Percentiles rank a stretch among this genome's conserved stretches.
These are phyloP conservation scores for Crucihimalaya himalaica DNA, from an alignment of 345 rosid genomes.

Conservation along the genomic window DNA sequence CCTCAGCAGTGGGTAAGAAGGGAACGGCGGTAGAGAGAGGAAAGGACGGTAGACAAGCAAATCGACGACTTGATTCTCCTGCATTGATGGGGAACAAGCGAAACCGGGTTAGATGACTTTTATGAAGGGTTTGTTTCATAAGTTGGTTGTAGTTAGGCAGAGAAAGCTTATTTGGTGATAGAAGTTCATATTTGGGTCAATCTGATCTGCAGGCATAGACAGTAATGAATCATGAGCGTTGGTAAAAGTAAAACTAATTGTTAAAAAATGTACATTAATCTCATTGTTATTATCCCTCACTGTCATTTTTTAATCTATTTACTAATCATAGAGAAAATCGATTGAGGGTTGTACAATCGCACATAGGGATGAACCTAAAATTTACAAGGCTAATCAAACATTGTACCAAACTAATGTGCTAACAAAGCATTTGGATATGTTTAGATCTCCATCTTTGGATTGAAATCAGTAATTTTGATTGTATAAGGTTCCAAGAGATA, in stretches of 20 bases:
- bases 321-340: not conserved
- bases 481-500: not conserved
- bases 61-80: slow-evolving; percentile 34
- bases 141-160: slow-evolving; percentile 30
- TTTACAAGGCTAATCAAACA: too few species aligned
- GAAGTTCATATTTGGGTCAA: not conserved
- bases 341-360: not conserved
- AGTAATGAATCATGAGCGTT: too few species aligned
- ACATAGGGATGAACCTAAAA: too few species aligned
- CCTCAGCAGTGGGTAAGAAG: slow-evolving; percentile 42
- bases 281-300: not conserved
- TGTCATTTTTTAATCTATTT: not conserved
- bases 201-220: slow-evolving; percentile 1
- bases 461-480: too few species aligned
- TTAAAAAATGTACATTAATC: slow-evolving; percentile 19
- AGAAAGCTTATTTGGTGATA: slow-evolving; percentile 16
- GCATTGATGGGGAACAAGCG: slow-evolving; percentile 53
- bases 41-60: slow-evolving; percentile 14
- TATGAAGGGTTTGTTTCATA: slow-evolving; percentile 11
- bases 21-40: slow-evolving; percentile 27
- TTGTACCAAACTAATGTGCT: not conserved
- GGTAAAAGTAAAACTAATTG: slow-evolving; percentile 26
- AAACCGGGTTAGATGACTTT: slow-evolving; percentile 47
- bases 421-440: not conserved
- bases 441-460: not conserved